Conservation (phyloP, 345 rosid genomes). For the Excoecaria agallocha region DNA sequence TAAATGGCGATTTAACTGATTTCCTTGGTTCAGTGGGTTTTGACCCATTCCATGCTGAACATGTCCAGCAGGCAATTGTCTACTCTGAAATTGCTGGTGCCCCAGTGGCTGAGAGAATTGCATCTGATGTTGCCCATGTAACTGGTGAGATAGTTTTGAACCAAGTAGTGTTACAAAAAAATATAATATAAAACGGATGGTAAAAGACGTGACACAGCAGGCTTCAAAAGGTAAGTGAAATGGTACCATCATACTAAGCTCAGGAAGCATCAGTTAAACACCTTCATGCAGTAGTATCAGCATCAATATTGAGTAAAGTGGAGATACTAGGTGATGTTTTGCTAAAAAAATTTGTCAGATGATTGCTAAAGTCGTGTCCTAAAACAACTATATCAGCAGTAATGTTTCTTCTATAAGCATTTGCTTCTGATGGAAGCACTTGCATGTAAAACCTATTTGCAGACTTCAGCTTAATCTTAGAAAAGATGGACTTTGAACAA, state of each 20-base stretch:
- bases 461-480: background rate
- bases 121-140: conserved; percentile 90
- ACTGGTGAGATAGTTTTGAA: conserved; percentile 28
- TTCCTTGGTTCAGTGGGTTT: conserved; percentile 79
- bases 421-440: background rate
- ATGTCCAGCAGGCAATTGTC: conserved; percentile 76
- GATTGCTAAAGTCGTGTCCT: no score
- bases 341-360: no score
- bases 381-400: background rate
- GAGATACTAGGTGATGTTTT: background rate
- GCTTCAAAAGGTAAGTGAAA: background rate
- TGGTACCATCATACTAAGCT: background rate
- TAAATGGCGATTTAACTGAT: conserved; percentile 70
- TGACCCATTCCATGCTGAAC: conserved; percentile 81
- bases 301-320: background rate
- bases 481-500: background rate
- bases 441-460: background rate
- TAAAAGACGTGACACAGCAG: background rate
- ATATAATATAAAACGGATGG: background rate
- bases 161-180: conserved; percentile 6
- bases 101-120: conserved; percentile 81
- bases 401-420: background rate
- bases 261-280: background rate
- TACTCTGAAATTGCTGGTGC: conserved; percentile 83
- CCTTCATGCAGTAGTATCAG: background rate